Evolutionary conservation across 208 protist genomes (phyloP).

Genomic region (Trypanosoma conorhini): DNA sequence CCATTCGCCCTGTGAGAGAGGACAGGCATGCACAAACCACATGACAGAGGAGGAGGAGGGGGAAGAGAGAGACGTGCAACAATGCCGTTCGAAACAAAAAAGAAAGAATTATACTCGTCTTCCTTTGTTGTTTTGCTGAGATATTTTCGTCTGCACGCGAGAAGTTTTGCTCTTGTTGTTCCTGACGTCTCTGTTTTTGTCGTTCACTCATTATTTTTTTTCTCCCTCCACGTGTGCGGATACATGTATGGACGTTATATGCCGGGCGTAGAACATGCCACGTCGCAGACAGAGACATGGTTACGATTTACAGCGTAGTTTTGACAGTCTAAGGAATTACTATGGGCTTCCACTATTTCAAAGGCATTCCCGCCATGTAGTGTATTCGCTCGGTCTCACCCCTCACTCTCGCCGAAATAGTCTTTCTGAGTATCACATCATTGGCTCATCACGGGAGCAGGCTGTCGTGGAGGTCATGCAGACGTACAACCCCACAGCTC

Average conservation of each 20-base stretch:
- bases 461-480: slow-evolving; percentile 74
- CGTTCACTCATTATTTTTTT: neutral
- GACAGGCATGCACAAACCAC: neutral
- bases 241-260: neutral
- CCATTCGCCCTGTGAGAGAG: neutral
- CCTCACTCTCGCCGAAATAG: slow-evolving; percentile 69
- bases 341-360: slow-evolving; percentile 59
- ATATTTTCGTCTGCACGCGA: neutral
- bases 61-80: neutral
- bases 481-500: slow-evolving; percentile 59
- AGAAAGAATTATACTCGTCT: neutral
- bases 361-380: slow-evolving; percentile 40
- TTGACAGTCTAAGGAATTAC: slow-evolving; percentile 78
- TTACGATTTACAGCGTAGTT: slow-evolving; percentile 56
- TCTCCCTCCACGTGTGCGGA: neutral
- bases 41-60: neutral
- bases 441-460: slow-evolving; percentile 69
- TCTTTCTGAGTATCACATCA: slow-evolving; percentile 61
- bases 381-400: slow-evolving; percentile 55
- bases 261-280: slow-evolving; percentile 11
- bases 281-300: slow-evolving; percentile 37
- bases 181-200: neutral
- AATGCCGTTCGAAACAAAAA: neutral
- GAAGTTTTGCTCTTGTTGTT: neutral
- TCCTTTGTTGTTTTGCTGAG: slow-evolving; percentile 7